These are phyloP conservation scores for Dictyostelium intermedium DNA, from an alignment of 78 protist species.

Conservation along the genomic window DNA sequence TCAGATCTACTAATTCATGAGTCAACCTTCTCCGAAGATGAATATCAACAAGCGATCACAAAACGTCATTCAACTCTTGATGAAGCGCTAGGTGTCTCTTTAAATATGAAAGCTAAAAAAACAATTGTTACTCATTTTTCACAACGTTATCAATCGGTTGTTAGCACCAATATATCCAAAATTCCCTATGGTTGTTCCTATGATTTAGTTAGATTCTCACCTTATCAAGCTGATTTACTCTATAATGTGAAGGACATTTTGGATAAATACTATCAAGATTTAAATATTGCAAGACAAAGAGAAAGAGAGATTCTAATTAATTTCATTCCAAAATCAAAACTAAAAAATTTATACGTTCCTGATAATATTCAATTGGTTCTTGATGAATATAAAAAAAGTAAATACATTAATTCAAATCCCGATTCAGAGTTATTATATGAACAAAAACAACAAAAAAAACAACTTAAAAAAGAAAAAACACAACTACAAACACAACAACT, in stretches of 20 bases:
- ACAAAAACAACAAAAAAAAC: neutral
- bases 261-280: neutral
- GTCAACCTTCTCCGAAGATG: conserved; percentile 94
- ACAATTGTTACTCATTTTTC: conserved; percentile 91
- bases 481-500: too few relatives aligned
- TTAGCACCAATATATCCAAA: neutral
- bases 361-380: neutral
- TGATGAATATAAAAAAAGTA: neutral
- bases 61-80: conserved; percentile 83
- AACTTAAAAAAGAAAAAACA: too few relatives aligned
- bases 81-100: conserved; percentile 88
- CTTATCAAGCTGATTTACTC: conserved; percentile 36
- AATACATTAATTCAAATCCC: too few relatives aligned
- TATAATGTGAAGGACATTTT: neutral
- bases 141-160: conserved; percentile 53
- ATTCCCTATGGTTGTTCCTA: neutral
- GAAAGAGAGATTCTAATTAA: neutral
- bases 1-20: conserved; percentile 93
- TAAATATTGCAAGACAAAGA: neutral
- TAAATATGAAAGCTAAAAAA: conserved; percentile 82
- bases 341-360: neutral
- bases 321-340: neutral
- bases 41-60: conserved; percentile 53
- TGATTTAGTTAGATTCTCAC: conserved; percentile 40
- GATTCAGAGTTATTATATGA: too few relatives aligned